phyloP scores from a whole-genome alignment of 495 filamentous ascomycete genomes.

The Podospora appendiculata region DNA sequence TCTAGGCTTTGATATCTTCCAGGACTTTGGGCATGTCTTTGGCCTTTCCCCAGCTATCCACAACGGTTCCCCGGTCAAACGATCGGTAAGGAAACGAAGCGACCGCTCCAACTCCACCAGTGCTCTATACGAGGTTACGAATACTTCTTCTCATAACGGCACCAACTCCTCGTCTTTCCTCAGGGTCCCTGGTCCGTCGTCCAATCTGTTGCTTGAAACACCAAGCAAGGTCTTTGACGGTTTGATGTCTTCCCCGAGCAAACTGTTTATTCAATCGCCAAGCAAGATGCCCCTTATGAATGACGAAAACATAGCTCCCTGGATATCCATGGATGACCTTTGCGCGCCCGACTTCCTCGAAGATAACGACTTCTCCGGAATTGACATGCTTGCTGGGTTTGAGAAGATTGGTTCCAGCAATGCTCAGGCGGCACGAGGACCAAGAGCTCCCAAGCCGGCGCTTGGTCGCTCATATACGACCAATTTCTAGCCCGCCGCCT shows the following conservation, averaged over 20 bases:
- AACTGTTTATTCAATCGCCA: constrained; percentile 53
- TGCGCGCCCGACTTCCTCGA: constrained; percentile 45
- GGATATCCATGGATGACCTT: constrained; percentile 43
- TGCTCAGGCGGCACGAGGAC: constrained; percentile 15
- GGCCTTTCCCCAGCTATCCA: constrained; percentile 29
- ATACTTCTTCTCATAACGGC: constrained; percentile 40
- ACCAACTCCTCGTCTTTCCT: constrained; percentile 37
- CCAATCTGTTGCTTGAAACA: constrained; percentile 38
- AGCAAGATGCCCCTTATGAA: constrained; percentile 31
- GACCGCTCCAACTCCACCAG: constrained; percentile 52
- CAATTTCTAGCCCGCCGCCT: constrained; percentile 25
- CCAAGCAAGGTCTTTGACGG: constrained; percentile 47
- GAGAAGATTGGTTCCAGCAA: constrained; percentile 68
- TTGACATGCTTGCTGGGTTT: constrained; percentile 85
- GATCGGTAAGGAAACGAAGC: constrained; percentile 55
- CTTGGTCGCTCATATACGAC: constrained; percentile 36
- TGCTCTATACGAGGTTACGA: constrained; percentile 61
- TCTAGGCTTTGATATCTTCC: constrained; percentile 63
- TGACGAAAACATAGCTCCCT: constrained; percentile 37
- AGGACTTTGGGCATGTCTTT: constrained; percentile 39
- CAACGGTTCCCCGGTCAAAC: constrained; percentile 70
- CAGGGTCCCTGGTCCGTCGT: constrained; percentile 30
- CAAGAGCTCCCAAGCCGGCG: constrained; percentile 24
- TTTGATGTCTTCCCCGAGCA: constrained; percentile 34
- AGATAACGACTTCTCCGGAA: constrained; percentile 59